Percentiles rank a stretch among this genome's conserved stretches.
Evolutionary conservation across 1,139 yeast species (phyloP).

Genomic region (Pichia sp.): DNA sequence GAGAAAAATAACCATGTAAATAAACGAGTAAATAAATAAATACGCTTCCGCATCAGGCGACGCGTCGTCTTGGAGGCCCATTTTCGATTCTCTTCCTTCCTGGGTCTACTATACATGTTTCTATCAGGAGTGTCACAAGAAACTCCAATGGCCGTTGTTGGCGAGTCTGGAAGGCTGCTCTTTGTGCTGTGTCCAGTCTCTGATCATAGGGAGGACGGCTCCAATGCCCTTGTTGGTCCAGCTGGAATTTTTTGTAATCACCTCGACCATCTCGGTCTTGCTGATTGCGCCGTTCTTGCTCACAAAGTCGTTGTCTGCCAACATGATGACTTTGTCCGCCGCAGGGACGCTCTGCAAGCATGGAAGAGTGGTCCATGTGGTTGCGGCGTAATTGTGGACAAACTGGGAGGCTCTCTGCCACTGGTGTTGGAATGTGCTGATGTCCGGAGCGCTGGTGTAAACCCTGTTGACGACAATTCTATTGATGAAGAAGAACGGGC

Average conservation of each 20-base stretch:
- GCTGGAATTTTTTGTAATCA: background rate
- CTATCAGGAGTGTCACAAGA: background rate
- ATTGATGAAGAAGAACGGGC: slow-evolving; percentile 8
- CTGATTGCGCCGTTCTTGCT: background rate
- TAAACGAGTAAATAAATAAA: background rate
- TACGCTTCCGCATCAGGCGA: background rate
- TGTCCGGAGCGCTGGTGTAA: slow-evolving; percentile 4
- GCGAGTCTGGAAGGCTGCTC: slow-evolving; percentile 4
- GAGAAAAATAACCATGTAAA: background rate
- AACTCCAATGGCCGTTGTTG: slow-evolving; percentile 32
- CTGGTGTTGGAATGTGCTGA: background rate
- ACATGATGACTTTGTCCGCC: slow-evolving; percentile 2
- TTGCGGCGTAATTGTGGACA: slow-evolving; percentile 4
- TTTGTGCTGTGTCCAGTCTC: slow-evolving; percentile 10
- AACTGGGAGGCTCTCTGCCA: slow-evolving; percentile 10
- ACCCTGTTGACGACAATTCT: slow-evolving; percentile 7
- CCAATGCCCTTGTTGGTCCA: slow-evolving; percentile 4
- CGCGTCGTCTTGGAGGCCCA: background rate
- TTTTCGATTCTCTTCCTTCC: background rate
- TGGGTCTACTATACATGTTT: background rate
- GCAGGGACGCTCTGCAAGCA: background rate
- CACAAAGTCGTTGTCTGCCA: slow-evolving; percentile 10
- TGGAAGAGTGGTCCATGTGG: slow-evolving; percentile 3
- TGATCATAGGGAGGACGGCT: slow-evolving; percentile 11
- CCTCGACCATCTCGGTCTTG: background rate